Evolutionary conservation across 2,329 filamentous ascomycete species (phyloP).

Genomic region (Aspergillus calidoustus): DNA sequence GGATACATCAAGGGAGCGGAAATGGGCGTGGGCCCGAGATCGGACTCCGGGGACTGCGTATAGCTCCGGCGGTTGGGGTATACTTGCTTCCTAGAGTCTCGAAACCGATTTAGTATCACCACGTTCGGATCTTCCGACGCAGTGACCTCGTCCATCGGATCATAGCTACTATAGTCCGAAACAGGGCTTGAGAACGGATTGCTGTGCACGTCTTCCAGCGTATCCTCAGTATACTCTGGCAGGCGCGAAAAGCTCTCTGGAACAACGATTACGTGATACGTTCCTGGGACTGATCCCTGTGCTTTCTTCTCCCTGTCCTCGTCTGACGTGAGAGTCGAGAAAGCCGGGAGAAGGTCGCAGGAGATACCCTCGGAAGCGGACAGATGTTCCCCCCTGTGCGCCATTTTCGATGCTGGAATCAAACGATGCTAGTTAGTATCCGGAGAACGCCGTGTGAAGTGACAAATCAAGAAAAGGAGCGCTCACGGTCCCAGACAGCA

Average conservation of each 20-base stretch:
- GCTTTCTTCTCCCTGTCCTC: conserved; percentile 64
- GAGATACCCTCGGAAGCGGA: conserved; percentile 33
- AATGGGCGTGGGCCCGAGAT: conserved; percentile 33
- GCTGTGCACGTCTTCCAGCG: conserved; percentile 24
- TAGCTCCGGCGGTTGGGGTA: conserved; percentile 36
- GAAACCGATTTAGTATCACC: conserved; percentile 56
- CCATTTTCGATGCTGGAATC: conserved; percentile 33
- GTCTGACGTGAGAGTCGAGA: conserved; percentile 58
- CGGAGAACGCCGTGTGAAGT: background rate
- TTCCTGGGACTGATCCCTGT: conserved; percentile 55
- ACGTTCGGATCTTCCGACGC: conserved; percentile 51
- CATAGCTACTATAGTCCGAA: conserved; percentile 34
- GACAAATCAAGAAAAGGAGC: conserved; percentile 10
- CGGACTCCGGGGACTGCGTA: conserved; percentile 42
- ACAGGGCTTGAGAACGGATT: conserved; percentile 30
- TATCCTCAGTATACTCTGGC: conserved; percentile 54
- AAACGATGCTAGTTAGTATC: conserved; percentile 21
- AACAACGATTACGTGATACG: conserved; percentile 60
- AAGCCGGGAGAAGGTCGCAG: conserved; percentile 58
- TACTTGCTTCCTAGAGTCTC: conserved; percentile 47
- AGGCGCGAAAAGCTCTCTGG: conserved; percentile 58
- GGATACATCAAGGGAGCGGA: conserved; percentile 32
- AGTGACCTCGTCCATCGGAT: conserved; percentile 27
- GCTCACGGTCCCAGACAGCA: conserved; percentile 61
- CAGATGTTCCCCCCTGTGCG: conserved; percentile 30